phyloP scores from a whole-genome alignment of 2,329 filamentous ascomycete species.

The Metarhizium humberi region DNA sequence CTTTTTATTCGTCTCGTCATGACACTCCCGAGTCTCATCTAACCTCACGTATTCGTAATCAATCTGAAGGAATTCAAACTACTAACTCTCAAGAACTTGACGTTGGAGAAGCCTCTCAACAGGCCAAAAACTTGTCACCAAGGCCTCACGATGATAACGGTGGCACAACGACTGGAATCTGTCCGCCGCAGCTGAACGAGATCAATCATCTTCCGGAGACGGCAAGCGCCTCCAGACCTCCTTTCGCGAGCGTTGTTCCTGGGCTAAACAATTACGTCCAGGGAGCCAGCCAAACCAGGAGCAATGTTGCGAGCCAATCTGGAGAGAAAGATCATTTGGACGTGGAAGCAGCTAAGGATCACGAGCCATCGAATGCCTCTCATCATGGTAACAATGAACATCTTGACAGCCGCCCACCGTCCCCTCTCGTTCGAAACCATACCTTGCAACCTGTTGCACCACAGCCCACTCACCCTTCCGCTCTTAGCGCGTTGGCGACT shows the following conservation, averaged over 20 bases:
- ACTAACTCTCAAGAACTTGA: constrained; percentile 8
- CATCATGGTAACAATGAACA: constrained; percentile 15
- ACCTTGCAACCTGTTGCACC: constrained; percentile 66
- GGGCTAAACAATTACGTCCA: constrained; percentile 21
- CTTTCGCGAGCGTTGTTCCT: constrained; percentile 16
- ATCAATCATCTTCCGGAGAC: not conserved
- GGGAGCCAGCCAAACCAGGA: constrained; percentile 19
- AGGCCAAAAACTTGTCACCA: not conserved
- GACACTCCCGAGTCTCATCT: constrained; percentile 57
- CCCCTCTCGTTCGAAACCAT: constrained; percentile 62
- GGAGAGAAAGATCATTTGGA: constrained; percentile 28
- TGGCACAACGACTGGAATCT: not conserved
- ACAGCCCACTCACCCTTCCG: constrained; percentile 62
- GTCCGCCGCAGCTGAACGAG: not conserved
- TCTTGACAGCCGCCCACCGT: constrained; percentile 29
- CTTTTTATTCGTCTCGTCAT: constrained; percentile 91
- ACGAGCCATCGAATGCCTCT: constrained; percentile 7
- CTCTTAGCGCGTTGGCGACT: constrained; percentile 30
- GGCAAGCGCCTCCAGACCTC: constrained; percentile 7
- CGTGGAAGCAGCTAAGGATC: constrained; percentile 9
- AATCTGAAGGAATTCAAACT: constrained; percentile 22
- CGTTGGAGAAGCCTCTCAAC: constrained; percentile 5
- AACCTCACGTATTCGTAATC: constrained; percentile 39
- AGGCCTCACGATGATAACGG: not conserved
- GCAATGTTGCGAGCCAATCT: constrained; percentile 31